A percentile compares a stretch with the other conserved stretches of the same genome.
phyloP scores from a whole-genome alignment of 192 early-diverging fungal species.

The Geranomyces michiganensis region DNA sequence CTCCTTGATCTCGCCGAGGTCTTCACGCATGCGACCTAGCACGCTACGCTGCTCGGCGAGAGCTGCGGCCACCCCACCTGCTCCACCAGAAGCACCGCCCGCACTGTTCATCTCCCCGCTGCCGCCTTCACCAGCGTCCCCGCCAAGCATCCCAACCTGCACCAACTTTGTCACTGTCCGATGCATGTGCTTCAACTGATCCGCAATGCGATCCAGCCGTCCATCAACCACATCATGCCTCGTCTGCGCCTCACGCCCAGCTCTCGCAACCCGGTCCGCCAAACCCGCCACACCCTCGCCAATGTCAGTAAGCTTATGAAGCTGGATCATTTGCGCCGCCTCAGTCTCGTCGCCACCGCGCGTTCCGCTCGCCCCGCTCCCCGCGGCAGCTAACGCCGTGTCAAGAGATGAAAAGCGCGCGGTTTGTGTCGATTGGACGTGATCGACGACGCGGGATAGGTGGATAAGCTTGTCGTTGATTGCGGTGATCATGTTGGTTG shows the following conservation, averaged over 20 bases:
- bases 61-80: background rate
- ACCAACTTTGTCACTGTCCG: constrained; percentile 24
- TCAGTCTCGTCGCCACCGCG: constrained; percentile 10
- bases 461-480: constrained; percentile 45
- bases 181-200: constrained; percentile 34
- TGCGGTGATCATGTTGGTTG: constrained; percentile 37
- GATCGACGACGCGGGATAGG: constrained; percentile 29
- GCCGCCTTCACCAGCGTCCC: constrained; percentile 1
- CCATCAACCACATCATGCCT: constrained; percentile 32
- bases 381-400: background rate
- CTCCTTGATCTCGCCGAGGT: constrained; percentile 30
- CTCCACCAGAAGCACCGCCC: background rate
- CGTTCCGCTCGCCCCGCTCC: background rate
- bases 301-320: constrained; percentile 31
- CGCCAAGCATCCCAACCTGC: constrained; percentile 23
- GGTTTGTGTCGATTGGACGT: constrained; percentile 30
- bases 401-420: constrained; percentile 19
- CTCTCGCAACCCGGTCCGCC: constrained; percentile 14
- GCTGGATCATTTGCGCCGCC: constrained; percentile 25
- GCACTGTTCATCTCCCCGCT: background rate
- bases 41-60: constrained; percentile 14
- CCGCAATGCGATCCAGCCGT: constrained; percentile 18
- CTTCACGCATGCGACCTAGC: constrained; percentile 8
- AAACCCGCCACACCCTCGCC: constrained; percentile 11
- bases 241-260: constrained; percentile 22